Base-by-base conservation (phyloP, 2,329 filamentous ascomycete genomes). In the Cladosporium sp. region DNA sequence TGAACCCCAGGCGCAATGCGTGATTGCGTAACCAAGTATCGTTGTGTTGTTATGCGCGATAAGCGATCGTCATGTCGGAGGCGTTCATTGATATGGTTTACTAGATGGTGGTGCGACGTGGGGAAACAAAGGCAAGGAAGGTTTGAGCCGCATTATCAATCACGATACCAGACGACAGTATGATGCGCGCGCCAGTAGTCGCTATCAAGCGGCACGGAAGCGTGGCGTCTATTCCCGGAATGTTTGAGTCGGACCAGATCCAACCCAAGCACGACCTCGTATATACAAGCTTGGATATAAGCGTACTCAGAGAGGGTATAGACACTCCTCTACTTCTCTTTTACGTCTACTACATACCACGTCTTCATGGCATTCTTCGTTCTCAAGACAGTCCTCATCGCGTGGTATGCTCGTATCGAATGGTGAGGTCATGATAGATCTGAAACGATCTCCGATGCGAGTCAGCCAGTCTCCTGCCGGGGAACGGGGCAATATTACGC, bases 91-190 rank as follows among this genome's bases (percentile, higher is more conserved):
- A 13, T 13, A 21, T 61, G 5, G 23, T 61, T 8, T 23, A 28
- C 11, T 8, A 48, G 28, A 28, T 32, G 26, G 26, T 21, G 36
- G 49, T 49, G 43, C 13, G 39, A 49, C 32, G 49, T 48, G 18
- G 14, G 25, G 51, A 32, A 51, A 48, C 21, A 58, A 25, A 30
- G 36, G 46, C 18, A 49, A 57, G 53, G 54, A 51, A 53, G 46
- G 46, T 28, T 32, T 43, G 28, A 14, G 56, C 54, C 34, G 8
- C 54, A 53, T 59, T 65, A 65, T 65, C 63, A 65, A 65, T 58
- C 54, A 65, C 23, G 39, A 32, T 46, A 53, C 46, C 63, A 53
- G 46, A 48, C 32, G n/a, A 10, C 25, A 30, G 25, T 46, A 32
- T 51, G 61, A 64, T 57, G 46, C 54, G 56, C 54, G 56, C 54